Conservation (phyloP, 352 stramenopile genomes). For the Halophytophthora polymorphica region DNA sequence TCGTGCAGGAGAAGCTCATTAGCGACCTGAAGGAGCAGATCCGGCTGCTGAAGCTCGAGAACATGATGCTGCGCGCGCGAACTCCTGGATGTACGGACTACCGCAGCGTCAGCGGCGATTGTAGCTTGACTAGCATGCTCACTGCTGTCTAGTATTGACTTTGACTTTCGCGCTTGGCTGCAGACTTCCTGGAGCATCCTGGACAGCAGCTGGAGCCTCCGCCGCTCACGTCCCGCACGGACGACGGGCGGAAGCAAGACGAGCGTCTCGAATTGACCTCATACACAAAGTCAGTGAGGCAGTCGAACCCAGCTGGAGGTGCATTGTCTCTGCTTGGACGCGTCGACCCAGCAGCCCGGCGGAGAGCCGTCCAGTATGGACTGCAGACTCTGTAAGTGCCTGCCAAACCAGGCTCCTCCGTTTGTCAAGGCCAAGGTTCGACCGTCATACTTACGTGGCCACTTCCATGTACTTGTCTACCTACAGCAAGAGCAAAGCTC, state of each 20-base stretch:
- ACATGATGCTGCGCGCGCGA: constrained; percentile 60
- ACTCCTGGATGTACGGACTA: constrained; percentile 57
- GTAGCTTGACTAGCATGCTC: background rate
- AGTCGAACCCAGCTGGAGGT: constrained; percentile 3
- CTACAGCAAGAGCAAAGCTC: constrained; percentile 16
- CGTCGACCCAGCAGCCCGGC: constrained; percentile 1
- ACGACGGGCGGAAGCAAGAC: background rate
- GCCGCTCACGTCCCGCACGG: constrained; percentile 1
- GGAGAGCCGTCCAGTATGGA: constrained; percentile 6
- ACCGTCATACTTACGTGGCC: background rate
- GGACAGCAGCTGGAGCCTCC: constrained; percentile 10
- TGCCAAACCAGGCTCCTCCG: background rate
- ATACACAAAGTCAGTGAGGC: background rate
- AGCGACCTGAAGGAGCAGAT: constrained; percentile 68
- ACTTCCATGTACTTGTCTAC: background rate
- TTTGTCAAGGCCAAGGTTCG: too few species aligned
- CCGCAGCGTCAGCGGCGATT: background rate
- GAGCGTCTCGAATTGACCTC: background rate
- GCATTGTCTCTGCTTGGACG: constrained; percentile 1
- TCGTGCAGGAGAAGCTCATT: constrained; percentile 62
- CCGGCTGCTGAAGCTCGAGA: constrained; percentile 60
- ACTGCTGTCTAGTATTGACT: constrained; percentile 6
- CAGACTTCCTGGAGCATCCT: constrained; percentile 51
- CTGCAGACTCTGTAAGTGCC: constrained; percentile 20
- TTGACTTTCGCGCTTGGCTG: background rate